Percentiles rank a stretch among this genome's conserved stretches.
Conservation (phyloP, 306 rosid genomes). For the Vicia sativa region DNA sequence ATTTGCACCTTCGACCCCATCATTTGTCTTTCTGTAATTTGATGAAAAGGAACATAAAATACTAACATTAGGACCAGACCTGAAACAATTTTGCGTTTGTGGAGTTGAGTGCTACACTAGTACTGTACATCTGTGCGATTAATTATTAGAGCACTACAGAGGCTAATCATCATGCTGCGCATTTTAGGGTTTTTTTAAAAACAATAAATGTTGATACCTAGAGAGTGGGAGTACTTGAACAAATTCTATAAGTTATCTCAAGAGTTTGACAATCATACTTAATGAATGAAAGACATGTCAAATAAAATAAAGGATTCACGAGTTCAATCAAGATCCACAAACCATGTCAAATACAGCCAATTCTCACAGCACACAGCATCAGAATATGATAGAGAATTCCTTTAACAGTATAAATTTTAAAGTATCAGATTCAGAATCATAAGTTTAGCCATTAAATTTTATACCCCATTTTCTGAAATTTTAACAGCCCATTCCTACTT, state of each 20-base stretch:
- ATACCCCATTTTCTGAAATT: background rate
- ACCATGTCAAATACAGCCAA: background rate
- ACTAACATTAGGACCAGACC: background rate
- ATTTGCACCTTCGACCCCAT: constrained; percentile 31
- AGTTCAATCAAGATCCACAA: constrained; percentile 9
- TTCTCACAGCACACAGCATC: constrained; percentile 26
- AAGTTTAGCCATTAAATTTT: background rate
- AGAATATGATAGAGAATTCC: background rate
- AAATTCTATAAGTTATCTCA: background rate
- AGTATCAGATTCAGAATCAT: background rate
- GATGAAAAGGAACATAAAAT: constrained; percentile 29
- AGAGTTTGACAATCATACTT: background rate
- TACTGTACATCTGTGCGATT: background rate
- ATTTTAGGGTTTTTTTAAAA: background rate
- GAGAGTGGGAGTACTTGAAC: background rate
- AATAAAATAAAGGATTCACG: constrained; percentile 8
- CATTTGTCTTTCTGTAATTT: constrained; percentile 44
- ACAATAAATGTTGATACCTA: background rate
- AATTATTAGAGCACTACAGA: background rate
- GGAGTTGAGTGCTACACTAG: background rate
- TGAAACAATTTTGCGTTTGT: background rate
- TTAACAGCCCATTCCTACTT: background rate
- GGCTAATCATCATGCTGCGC: background rate
- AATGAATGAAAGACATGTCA: background rate
- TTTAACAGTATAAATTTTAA: background rate